Percentiles rank a stretch among this genome's conserved stretches.
These are phyloP conservation scores for Colletotrichum sp. DNA, from an alignment of 2,329 filamentous ascomycete genomes.

Conservation along the genomic window DNA sequence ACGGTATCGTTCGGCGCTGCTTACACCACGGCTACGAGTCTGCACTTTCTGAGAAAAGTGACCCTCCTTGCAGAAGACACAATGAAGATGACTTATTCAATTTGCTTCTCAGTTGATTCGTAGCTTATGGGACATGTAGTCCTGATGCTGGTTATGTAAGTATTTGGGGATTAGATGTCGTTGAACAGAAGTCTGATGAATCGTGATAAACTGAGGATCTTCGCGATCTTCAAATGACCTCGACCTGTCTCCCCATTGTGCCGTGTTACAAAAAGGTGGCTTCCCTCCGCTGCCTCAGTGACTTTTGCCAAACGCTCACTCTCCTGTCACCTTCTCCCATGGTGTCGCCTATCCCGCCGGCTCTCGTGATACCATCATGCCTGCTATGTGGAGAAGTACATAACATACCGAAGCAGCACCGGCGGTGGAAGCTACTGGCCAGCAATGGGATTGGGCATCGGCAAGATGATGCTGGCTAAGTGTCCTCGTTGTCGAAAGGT, in stretches of 20 bases:
- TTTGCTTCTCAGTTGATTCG: neutral
- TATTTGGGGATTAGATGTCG: neutral
- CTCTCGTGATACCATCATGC: neutral
- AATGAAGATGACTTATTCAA: neutral
- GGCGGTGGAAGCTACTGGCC: neutral
- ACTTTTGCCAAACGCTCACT: neutral
- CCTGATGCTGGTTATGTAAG: neutral
- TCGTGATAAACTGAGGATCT: neutral
- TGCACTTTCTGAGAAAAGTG: neutral
- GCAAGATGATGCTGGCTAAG: neutral
- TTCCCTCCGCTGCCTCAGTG: neutral
- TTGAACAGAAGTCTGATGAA: neutral
- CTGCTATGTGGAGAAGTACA: neutral
- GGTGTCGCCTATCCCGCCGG: neutral
- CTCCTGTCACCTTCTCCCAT: neutral
- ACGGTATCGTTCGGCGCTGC: neutral
- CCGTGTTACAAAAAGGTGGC: neutral
- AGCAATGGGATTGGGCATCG: neutral
- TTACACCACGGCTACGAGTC: neutral
- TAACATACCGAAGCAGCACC: neutral
- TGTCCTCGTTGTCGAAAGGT: neutral
- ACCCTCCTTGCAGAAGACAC: neutral
- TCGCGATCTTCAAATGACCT: neutral
- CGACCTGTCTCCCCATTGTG: neutral
- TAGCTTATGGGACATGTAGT: neutral